Conservation (phyloP, 257 asterid species). For the Sherardia arvensis region DNA sequence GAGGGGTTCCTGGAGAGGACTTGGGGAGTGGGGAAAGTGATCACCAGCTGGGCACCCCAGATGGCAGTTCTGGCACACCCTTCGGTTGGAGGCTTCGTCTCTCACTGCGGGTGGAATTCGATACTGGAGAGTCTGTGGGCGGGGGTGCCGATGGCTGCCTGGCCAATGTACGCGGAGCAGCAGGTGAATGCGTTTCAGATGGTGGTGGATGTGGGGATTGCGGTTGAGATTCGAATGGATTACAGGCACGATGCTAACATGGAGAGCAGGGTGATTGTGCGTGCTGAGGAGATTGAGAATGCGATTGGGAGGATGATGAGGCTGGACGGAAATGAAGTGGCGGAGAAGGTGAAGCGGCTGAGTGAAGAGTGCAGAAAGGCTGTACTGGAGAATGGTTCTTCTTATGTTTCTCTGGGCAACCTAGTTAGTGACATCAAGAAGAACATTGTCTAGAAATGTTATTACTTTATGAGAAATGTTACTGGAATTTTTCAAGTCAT, state of each 20-base stretch:
- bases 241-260: constrained; percentile 13
- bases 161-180: constrained; percentile 29
- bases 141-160: constrained; percentile 27
- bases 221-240: constrained; percentile 19
- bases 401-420: constrained; percentile 10
- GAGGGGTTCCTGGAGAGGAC: constrained; percentile 22
- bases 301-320: constrained; percentile 16
- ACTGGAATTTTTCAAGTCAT: too few relatives aligned
- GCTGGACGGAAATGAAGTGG: background rate
- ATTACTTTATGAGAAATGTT: too few relatives aligned
- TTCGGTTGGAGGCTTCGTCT: constrained; percentile 22
- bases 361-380: constrained; percentile 16
- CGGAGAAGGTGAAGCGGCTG: constrained; percentile 13
- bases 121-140: constrained; percentile 20
- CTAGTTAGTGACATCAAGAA: background rate
- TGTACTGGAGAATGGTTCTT: constrained; percentile 14
- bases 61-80: constrained; percentile 17
- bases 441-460: background rate
- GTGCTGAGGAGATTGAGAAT: constrained; percentile 12
- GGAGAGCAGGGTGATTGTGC: constrained; percentile 11
- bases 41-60: constrained; percentile 29
- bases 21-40: constrained; percentile 7
- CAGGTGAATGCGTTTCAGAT: constrained; percentile 24
- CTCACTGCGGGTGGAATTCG: constrained; percentile 29
- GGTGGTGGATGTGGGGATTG: constrained; percentile 16